Evolutionary conservation across 2,329 filamentous ascomycete species (phyloP), one percentile per base, ranked within the genome.

Genomic region (Aspergillus thermomutatus): DNA sequence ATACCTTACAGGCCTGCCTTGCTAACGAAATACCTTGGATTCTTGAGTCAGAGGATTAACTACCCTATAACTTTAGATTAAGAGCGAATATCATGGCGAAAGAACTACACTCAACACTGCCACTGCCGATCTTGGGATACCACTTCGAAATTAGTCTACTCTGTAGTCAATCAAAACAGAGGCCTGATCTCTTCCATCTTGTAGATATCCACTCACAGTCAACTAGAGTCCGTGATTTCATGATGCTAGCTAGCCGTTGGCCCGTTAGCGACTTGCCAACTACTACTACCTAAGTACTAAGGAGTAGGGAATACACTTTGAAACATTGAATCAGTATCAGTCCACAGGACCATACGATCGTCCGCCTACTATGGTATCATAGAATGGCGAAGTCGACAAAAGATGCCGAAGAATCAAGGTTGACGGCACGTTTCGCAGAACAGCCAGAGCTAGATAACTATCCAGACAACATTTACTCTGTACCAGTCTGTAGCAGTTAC

Each of bases 81-180:
- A 17, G 14, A 37, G 14, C 17, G 31, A 37, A 37, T n/a, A 37
- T 3, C 31, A 37, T 17, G 14, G 31, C 21, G 10, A 23, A 7
- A 23, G 10, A 45, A 49, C 7, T n/a, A 50, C 43, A 43, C 8
- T 14, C 25, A 37, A 65, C 68, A 66, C 61, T 63, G 59, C 63
- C 59, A 63, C 62, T 60, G 67, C 64, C 66, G 68, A 70, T 69
- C 69, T 66, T 63, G 63, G 66, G 63, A 59, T 60, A 53, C 8
- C 41, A 45, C 43, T 43, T n/a, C 49, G 56, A 56, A 49, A 40
- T 56, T 60, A 58, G 53, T 47, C 3, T 21, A 19, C 11, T 23
- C 17, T 8, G 1, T n/a, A n/a, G 17, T 14, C 17, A 19, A 21
- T 43, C n/a, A 23, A 45, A 49, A 41, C 37, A 45, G 61, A 62